These are phyloP conservation scores for Mycotypha africana DNA, from an alignment of 371 early-diverging fungal species.

Conservation along the genomic window DNA sequence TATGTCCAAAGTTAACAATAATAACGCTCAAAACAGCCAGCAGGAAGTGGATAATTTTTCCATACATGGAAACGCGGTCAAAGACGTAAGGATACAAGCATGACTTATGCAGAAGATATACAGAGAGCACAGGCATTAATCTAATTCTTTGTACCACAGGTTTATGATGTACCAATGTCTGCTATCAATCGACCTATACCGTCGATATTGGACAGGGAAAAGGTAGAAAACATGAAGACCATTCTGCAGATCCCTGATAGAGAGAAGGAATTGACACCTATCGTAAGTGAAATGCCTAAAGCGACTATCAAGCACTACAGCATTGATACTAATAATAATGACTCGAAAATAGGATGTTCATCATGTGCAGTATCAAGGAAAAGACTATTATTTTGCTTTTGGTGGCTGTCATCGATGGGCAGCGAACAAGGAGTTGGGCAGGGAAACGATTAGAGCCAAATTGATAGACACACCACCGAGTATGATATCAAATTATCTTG, in stretches of 20 bases:
- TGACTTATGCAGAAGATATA: neutral
- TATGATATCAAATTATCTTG: slow-evolving; percentile 36
- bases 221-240: slow-evolving; percentile 36
- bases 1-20: no score
- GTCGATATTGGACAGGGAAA: slow-evolving; percentile 32
- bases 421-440: slow-evolving; percentile 36
- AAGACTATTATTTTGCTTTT: slow-evolving; percentile 46
- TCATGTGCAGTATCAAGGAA: slow-evolving; percentile 31
- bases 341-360: slow-evolving; percentile 26
- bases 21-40: no score
- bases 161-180: slow-evolving; percentile 39
- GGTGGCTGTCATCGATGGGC: slow-evolving; percentile 51
- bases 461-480: slow-evolving; percentile 36
- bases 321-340: no score
- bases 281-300: slow-evolving; percentile 23
- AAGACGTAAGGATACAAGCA: slow-evolving; percentile 16
- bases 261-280: slow-evolving; percentile 38
- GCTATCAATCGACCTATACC: slow-evolving; percentile 42
- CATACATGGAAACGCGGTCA: slow-evolving; percentile 32
- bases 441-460: slow-evolving; percentile 35
- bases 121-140: neutral
- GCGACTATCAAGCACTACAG: no score
- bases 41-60: slow-evolving; percentile 35
- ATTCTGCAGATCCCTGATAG: slow-evolving; percentile 19
- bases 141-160: slow-evolving; percentile 5